A percentile compares a stretch with the other conserved stretches of the same genome.
phyloP scores from a whole-genome alignment of 768 basidiomycete genomes.

The Boletus reticulatus region DNA sequence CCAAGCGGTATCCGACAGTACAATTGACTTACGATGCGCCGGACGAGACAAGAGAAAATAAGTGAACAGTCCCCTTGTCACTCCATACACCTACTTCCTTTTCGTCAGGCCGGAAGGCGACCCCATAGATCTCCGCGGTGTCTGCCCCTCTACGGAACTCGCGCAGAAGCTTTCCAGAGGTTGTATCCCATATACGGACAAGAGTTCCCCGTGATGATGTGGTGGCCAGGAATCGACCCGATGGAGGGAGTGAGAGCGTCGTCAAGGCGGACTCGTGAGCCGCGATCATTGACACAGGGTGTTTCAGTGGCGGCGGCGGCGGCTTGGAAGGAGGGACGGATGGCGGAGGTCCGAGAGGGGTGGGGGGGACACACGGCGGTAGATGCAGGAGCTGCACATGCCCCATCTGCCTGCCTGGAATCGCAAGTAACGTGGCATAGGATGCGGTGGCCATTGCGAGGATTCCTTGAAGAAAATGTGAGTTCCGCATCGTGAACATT shows the following conservation, averaged over 20 bases:
- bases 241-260: slow-evolving; percentile 72
- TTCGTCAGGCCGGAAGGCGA: slow-evolving; percentile 85
- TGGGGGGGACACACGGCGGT: slow-evolving; percentile 69
- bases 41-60: slow-evolving; percentile 72
- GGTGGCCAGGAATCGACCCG: slow-evolving; percentile 79
- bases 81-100: slow-evolving; percentile 89
- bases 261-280: slow-evolving; percentile 81
- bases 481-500: slow-evolving; percentile 3
- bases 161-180: slow-evolving; percentile 66
- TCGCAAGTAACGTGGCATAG: slow-evolving; percentile 77
- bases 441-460: slow-evolving; percentile 77
- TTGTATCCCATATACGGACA: slow-evolving; percentile 82
- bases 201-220: slow-evolving; percentile 83
- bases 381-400: slow-evolving; percentile 88
- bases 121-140: slow-evolving; percentile 88
- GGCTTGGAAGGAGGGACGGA: slow-evolving; percentile 52
- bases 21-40: slow-evolving; percentile 57
- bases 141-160: slow-evolving; percentile 87
- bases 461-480: slow-evolving; percentile 50
- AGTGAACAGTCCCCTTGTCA: slow-evolving; percentile 92
- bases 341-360: slow-evolving; percentile 54
- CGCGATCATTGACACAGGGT: slow-evolving; percentile 75
- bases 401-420: slow-evolving; percentile 82
- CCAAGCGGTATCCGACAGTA: not conserved
- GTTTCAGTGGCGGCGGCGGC: slow-evolving; percentile 55